Percentiles rank a stretch among this genome's conserved stretches.
Conservation (phyloP, 2,329 filamentous ascomycete genomes). For the Aspergillus aculeatus region DNA sequence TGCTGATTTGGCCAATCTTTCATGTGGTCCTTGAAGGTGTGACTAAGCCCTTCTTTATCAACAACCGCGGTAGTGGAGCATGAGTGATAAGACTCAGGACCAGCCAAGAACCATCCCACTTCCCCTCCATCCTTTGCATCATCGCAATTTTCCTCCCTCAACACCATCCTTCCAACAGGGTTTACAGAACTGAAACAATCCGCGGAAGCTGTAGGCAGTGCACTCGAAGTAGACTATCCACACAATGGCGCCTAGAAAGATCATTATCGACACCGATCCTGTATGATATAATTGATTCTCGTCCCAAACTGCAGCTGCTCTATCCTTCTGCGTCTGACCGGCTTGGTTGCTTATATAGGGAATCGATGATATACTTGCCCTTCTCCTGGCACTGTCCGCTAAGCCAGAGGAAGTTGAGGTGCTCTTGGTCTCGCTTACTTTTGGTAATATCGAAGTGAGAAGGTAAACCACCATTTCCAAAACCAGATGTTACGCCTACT, state of each 20-base stretch:
- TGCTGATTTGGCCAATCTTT: too few species aligned
- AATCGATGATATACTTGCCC: slow-evolving; percentile 85
- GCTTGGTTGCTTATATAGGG: slow-evolving; percentile 47
- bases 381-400: slow-evolving; percentile 81
- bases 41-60: background rate
- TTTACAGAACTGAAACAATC: background rate
- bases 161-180: background rate
- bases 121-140: slow-evolving; percentile 7
- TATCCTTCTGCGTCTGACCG: background rate
- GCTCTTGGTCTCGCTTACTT: slow-evolving; percentile 81
- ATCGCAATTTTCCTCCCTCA: background rate
- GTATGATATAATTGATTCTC: slow-evolving; percentile 47
- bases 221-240: background rate
- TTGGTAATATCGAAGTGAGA: slow-evolving; percentile 86
- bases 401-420: slow-evolving; percentile 82
- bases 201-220: background rate
- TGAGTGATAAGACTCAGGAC: slow-evolving; percentile 8
- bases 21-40: too few species aligned
- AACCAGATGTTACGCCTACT: background rate
- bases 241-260: slow-evolving; percentile 44
- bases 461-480: slow-evolving; percentile 52
- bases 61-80: slow-evolving; percentile 13
- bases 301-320: background rate
- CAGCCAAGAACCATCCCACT: slow-evolving; percentile 21
- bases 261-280: slow-evolving; percentile 97